Evolutionary conservation across 352 stramenopile species (phyloP).

Genomic region (Pythium coloratum): DNA sequence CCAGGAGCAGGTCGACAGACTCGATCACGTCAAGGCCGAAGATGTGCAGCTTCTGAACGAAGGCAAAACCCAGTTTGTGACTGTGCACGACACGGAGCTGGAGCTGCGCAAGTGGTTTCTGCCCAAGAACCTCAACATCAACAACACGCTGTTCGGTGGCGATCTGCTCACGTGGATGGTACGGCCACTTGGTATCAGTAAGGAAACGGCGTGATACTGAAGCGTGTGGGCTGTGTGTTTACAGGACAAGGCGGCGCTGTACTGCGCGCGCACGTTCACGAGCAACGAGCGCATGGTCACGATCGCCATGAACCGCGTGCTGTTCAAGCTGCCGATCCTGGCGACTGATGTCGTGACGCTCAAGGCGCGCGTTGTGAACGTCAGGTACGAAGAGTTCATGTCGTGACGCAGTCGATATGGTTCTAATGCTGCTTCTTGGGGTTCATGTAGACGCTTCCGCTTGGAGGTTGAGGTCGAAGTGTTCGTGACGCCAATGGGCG

Average conservation of each 20-base stretch:
- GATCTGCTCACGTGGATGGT: conserved; percentile 67
- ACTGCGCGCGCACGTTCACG: conserved; percentile 70
- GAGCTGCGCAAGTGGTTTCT: conserved; percentile 75
- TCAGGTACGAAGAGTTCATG: conserved; percentile 43
- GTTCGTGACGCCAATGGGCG: conserved; percentile 40
- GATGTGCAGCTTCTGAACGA: conserved; percentile 25
- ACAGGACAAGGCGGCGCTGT: conserved; percentile 61
- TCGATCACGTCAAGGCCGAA: conserved; percentile 18
- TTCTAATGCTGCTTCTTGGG: not conserved
- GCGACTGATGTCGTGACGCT: conserved; percentile 58
- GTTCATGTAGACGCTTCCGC: conserved; percentile 36
- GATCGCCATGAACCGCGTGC: conserved; percentile 72
- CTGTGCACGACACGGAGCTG: conserved; percentile 57
- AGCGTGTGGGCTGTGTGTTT: not conserved
- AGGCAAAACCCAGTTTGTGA: conserved; percentile 24
- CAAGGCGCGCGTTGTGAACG: conserved; percentile 58
- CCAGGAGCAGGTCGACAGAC: conserved; percentile 32
- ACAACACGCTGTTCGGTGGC: conserved; percentile 68
- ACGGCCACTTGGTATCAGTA: not conserved
- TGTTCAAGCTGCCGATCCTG: conserved; percentile 70
- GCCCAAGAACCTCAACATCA: conserved; percentile 69
- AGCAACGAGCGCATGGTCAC: conserved; percentile 80
- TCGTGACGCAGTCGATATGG: too few relatives aligned
- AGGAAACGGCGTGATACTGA: not conserved
- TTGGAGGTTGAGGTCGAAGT: conserved; percentile 71